Evolutionary conservation across 108 stramenopile genomes (phyloP).

Genomic region (Nannochloropsis salina): DNA sequence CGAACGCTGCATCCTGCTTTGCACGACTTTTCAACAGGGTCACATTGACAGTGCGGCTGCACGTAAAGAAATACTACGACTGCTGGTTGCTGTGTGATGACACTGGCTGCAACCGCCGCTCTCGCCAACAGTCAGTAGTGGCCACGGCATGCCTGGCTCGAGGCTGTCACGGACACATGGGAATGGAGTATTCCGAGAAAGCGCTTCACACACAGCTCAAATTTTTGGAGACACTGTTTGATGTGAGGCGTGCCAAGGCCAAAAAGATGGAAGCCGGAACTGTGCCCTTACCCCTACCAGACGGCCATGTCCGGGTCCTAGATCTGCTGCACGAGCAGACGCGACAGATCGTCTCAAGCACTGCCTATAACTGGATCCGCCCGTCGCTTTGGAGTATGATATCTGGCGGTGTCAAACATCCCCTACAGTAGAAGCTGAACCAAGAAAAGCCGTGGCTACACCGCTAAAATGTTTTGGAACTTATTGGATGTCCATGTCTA

Average conservation of each 20-base stretch:
- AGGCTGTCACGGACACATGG: slow-evolving; percentile 51
- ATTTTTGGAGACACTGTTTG: slow-evolving; percentile 57
- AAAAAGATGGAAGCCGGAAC: slow-evolving; percentile 23
- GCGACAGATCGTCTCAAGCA: slow-evolving; percentile 47
- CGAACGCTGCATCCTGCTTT: slow-evolving; percentile 54
- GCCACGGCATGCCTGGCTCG: slow-evolving; percentile 45
- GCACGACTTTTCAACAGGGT: slow-evolving; percentile 46
- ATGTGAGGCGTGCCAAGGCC: slow-evolving; percentile 44
- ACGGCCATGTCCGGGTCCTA: slow-evolving; percentile 25
- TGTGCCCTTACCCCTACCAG: background rate
- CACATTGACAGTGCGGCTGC: slow-evolving; percentile 49
- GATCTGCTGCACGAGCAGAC: slow-evolving; percentile 41
- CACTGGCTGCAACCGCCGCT: slow-evolving; percentile 32
- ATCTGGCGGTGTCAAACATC: slow-evolving; percentile 27
- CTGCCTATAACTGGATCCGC: slow-evolving; percentile 57
- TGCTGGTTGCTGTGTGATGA: slow-evolving; percentile 34
- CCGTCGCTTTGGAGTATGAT: slow-evolving; percentile 53
- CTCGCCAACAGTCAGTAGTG: slow-evolving; percentile 55
- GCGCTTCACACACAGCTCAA: slow-evolving; percentile 54
- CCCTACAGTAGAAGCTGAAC: background rate
- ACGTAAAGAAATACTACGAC: slow-evolving; percentile 54
- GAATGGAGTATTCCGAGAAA: slow-evolving; percentile 49
- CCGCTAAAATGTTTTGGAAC: no score
- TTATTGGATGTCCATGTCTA: no score
- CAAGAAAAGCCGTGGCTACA: background rate